phyloP scores from a whole-genome alignment of 2,329 filamentous ascomycete species.

The Spiromastix sp. region DNA sequence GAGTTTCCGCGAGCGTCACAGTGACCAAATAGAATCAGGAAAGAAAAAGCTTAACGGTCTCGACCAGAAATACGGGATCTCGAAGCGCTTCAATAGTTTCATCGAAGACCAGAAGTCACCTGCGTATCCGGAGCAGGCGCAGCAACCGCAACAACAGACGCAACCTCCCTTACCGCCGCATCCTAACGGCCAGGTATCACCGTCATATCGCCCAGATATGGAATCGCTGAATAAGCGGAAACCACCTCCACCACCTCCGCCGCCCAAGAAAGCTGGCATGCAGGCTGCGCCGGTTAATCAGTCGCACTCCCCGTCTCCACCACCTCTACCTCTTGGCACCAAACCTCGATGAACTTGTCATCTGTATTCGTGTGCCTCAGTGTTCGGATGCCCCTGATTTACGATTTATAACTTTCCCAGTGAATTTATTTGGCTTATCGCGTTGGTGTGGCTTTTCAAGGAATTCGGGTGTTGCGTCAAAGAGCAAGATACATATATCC shows the following conservation, averaged over 20 bases:
- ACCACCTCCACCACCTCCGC: constrained; percentile 49
- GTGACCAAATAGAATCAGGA: constrained; percentile 55
- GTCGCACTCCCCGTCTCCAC: constrained; percentile 30
- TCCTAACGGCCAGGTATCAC: constrained; percentile 15
- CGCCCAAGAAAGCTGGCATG: constrained; percentile 44
- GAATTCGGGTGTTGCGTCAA: neutral
- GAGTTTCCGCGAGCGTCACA: constrained; percentile 56
- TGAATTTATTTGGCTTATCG: neutral
- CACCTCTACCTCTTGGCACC: constrained; percentile 47
- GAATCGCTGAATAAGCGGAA: constrained; percentile 32
- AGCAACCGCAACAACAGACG: constrained; percentile 3
- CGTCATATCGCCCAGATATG: constrained; percentile 18
- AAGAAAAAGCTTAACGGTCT: constrained; percentile 46
- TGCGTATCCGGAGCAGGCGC: constrained; percentile 12
- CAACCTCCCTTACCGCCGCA: constrained; percentile 9
- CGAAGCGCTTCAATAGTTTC: constrained; percentile 38
- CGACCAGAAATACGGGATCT: constrained; percentile 53
- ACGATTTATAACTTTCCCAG: neutral
- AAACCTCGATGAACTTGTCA: constrained; percentile 40
- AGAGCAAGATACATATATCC: neutral
- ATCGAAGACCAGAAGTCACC: constrained; percentile 31
- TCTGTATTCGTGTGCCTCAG: too few relatives aligned
- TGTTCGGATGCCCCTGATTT: neutral
- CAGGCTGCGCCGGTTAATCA: constrained; percentile 22
- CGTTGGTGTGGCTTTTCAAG: neutral